Base-by-base conservation (phyloP, 2,329 filamentous ascomycete species). In the Sclerotinia subarctica region DNA sequence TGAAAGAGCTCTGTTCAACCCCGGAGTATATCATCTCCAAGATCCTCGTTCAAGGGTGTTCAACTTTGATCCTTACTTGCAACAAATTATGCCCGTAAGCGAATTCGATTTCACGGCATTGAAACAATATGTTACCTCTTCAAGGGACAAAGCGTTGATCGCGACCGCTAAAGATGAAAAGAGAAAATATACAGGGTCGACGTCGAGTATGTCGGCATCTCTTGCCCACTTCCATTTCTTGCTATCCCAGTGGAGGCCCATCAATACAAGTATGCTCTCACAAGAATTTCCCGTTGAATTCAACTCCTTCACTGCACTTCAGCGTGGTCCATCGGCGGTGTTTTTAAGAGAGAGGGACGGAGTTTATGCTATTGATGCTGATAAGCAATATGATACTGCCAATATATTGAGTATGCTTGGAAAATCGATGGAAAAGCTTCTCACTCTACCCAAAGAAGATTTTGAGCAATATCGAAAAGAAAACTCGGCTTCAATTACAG, bases 31-130 rank as follows among this genome's bases (percentile, higher is more conserved):
- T 78, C 89, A 92, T 63, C 85, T 99, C 64, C 94, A 96, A 79
- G 95, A 99, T 77, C 88, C 90, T 32, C 87, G 92, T 68, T 93
- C 94, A 51, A 86, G 88, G 24, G 93, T 98, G 8, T 99, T 88
- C 84, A 99, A 99, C 78, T 99, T 99, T 75, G 94, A 99, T 76
- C 95, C 96, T 0, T 97, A 97, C 76, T 84, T 99, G 26, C 88
- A 93, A 69, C 88, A 88, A 64, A 96, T 99, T 74, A 98, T 98
- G 93, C 94, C 95, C 2, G 89, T 95, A 21, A 82, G 86, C 2
- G 92, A 99, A 76, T 99, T 99, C 76, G 92, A 99, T 76, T 99
- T 96, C 78, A 86, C 91, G 68, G 89, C 93, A 4, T 79, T 99
- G 66, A 92, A 91, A 77, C 85, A 89, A 71, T 99, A 97, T 78